Evolutionary conservation across 306 rosid genomes (phyloP), one percentile per base, ranked within the genome.

Genomic region (Oxytropis ochrocephala): DNA sequence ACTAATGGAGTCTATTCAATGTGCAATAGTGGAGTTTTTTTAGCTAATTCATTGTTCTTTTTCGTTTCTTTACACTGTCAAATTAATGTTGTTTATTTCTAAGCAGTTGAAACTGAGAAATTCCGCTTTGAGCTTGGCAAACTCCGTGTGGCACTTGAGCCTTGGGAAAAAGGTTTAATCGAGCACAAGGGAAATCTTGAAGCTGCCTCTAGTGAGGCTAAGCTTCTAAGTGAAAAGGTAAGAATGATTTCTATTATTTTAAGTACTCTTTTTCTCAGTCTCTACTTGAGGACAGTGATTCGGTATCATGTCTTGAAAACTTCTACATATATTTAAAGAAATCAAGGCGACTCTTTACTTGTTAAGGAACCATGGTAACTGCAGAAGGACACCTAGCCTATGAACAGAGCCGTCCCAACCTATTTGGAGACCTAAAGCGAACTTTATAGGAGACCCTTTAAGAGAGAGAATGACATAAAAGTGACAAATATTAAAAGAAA

Each of bases 171-270:
- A 49, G 81, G 88, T 77, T 83, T 90, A 83, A 90, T 88, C 41
- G 92, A 88, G 80, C 97, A 84, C 82, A 94, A 87, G 67, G 99
- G 99, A 70, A 88, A 88, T 69, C 95, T 90, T 41, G 96, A 94
- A 30, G 96, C 91, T 78, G 91, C 95, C 47, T 74, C 80, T 67
- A 73, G 85, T 2, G 99, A 94, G 74, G 74, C 75, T 46, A 94
- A 80, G 79, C 96, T 94, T 74, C 70, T 94, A 73, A 77, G 56
- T 80, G 96, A 90, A 46, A 91, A 94, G 96, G 98, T 94, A 74
- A 80, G 66, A 43, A 57, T 46, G 75, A 48, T n/a, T 52, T 78
- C 11, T 43, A 19, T 46, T 73, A 56, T 57, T 50, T 58, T 27
- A 53, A 6, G 5, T 29, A 49, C 71, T 75, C 47, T 30, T 60